These are phyloP conservation scores for Alternaria conjuncta DNA, from an alignment of 2,329 filamentous ascomycete genomes.

Conservation along the genomic window DNA sequence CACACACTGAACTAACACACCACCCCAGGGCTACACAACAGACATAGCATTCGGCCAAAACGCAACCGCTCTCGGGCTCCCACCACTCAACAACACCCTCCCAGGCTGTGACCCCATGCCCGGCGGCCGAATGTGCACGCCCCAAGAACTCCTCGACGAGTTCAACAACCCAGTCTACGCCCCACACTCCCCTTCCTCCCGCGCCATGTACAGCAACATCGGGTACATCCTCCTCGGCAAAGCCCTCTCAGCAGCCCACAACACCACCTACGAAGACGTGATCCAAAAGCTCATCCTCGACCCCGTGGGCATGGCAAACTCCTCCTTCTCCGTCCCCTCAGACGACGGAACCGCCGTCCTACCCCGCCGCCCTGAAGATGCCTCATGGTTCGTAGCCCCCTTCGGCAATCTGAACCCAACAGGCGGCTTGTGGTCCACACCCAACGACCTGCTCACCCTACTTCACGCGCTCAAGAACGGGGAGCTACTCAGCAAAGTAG, in stretches of 20 bases:
- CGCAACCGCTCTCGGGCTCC: conserved; percentile 23
- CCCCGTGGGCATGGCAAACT: conserved; percentile 23
- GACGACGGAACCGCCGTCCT: conserved; percentile 20
- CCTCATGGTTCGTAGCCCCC: conserved; percentile 25
- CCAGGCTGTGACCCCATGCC: conserved; percentile 33
- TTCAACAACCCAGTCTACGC: conserved; percentile 28
- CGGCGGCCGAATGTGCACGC: conserved; percentile 25
- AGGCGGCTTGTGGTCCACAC: conserved; percentile 37
- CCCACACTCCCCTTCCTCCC: conserved; percentile 23
- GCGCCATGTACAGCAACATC: conserved; percentile 32
- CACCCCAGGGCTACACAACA: conserved; percentile 25
- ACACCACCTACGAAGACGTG: conserved; percentile 25
- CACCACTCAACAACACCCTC: conserved; percentile 20
- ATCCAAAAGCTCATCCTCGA: conserved; percentile 30
- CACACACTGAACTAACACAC: not conserved
- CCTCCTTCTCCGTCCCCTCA: conserved; percentile 22
- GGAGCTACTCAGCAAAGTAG: conserved; percentile 19
- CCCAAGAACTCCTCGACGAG: conserved; percentile 25
- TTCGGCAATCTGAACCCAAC: conserved; percentile 36
- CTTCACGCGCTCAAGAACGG: conserved; percentile 24
- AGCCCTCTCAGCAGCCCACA: conserved; percentile 26
- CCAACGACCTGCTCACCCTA: conserved; percentile 28
- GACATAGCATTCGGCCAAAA: conserved; percentile 25
- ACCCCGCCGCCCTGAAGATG: conserved; percentile 18
- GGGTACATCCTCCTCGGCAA: conserved; percentile 33